A percentile compares a stretch with the other conserved stretches of the same genome.
phyloP scores from a whole-genome alignment of 2,329 filamentous ascomycete genomes.

The Colletotrichum spaethianum region DNA sequence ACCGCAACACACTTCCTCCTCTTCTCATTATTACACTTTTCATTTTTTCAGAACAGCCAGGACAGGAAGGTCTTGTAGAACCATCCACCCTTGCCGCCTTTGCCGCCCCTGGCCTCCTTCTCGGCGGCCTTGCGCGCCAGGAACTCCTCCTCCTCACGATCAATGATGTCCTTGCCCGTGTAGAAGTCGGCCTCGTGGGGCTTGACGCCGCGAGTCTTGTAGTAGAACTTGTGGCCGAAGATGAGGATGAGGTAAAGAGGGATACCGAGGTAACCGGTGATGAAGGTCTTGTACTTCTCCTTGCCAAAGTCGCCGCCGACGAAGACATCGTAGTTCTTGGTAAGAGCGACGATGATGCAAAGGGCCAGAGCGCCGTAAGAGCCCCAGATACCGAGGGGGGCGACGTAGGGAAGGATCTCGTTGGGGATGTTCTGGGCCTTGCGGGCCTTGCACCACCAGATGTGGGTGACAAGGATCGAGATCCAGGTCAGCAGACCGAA shows the following conservation, averaged over 20 bases:
- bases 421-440: constrained; percentile 71
- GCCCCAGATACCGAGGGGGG: constrained; percentile 80
- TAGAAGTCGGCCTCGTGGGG: constrained; percentile 77
- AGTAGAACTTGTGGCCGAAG: constrained; percentile 75
- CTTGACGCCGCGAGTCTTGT: constrained; percentile 67
- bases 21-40: too few species aligned
- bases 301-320: constrained; percentile 63
- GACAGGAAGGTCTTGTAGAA: constrained; percentile 47
- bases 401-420: constrained; percentile 72
- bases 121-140: constrained; percentile 65
- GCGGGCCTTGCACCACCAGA: constrained; percentile 75
- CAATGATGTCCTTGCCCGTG: constrained; percentile 80
- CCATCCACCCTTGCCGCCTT: constrained; percentile 45
- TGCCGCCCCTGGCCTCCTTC: constrained; percentile 44
- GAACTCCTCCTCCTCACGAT: constrained; percentile 80
- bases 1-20: constrained; percentile 1
- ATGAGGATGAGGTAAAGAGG: constrained; percentile 80
- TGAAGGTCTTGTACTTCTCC: constrained; percentile 76
- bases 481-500: constrained; percentile 78
- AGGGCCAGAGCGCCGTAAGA: constrained; percentile 78
- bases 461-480: constrained; percentile 77
- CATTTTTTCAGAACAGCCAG: constrained; percentile 42
- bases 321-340: constrained; percentile 88
- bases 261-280: constrained; percentile 84
- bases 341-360: constrained; percentile 81